Conservation (phyloP, 2,329 filamentous ascomycete genomes). For the Stenocarpella maydis region DNA sequence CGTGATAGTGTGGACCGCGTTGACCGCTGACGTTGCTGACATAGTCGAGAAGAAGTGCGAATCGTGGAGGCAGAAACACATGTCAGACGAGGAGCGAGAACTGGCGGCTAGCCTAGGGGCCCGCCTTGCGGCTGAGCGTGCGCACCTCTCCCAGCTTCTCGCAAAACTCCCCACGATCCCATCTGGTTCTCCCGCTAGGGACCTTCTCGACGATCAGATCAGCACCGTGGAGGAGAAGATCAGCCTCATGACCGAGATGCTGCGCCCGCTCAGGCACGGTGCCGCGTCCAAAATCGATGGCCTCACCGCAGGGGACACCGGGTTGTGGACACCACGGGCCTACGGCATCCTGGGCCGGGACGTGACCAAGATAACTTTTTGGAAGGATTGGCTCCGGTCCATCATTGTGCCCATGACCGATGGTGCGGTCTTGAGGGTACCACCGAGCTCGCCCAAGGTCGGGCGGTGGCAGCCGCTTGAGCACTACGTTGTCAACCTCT, state of each 20-base stretch:
- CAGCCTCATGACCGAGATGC: constrained; percentile 91
- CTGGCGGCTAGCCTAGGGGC: constrained; percentile 91
- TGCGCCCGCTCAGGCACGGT: constrained; percentile 90
- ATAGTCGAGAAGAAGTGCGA: constrained; percentile 85
- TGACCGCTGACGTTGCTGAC: constrained; percentile 82
- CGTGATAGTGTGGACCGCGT: constrained; percentile 89
- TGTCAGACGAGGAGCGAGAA: constrained; percentile 91
- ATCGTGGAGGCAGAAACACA: constrained; percentile 83
- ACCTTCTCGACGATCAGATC: constrained; percentile 91
- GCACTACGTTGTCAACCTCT: constrained; percentile 95
- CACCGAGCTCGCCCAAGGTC: constrained; percentile 86
- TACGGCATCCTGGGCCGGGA: constrained; percentile 94
- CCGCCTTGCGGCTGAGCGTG: constrained; percentile 84
- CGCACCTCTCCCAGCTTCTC: constrained; percentile 87
- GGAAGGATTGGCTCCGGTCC: constrained; percentile 98
- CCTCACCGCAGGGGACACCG: constrained; percentile 92
- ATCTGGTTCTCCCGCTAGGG: constrained; percentile 82
- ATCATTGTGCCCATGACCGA: constrained; percentile 96
- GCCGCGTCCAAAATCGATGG: constrained; percentile 98
- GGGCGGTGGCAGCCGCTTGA: constrained; percentile 97
- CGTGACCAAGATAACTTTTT: constrained; percentile 83
- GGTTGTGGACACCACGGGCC: constrained; percentile 92
- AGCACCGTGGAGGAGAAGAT: constrained; percentile 98
- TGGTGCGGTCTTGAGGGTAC: constrained; percentile 81
- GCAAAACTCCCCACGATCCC: constrained; percentile 81